Conservation (phyloP, 2,329 filamentous ascomycete genomes). For the Cytospora chrysosperma region DNA sequence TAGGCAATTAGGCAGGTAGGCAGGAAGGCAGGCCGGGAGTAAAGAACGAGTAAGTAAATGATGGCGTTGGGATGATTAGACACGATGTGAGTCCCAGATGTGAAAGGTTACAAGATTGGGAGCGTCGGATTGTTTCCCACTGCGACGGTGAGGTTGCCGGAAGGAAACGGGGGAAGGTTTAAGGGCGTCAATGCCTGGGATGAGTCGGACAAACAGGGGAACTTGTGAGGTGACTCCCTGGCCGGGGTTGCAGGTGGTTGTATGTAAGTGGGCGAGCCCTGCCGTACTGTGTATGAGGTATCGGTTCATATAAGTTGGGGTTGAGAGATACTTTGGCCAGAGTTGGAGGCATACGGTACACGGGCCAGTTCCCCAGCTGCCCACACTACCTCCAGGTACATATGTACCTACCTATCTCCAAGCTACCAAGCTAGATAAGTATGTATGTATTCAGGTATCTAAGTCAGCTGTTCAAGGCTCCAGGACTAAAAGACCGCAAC, state of each 20-base stretch:
- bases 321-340: constrained; percentile 1
- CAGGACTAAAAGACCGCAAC: background rate
- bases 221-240: constrained; percentile 17
- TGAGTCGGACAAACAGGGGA: constrained; percentile 17
- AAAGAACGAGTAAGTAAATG: constrained; percentile 1
- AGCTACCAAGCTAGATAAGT: background rate
- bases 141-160: background rate
- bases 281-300: constrained; percentile 3
- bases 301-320: background rate
- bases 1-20: background rate
- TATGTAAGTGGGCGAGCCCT: background rate
- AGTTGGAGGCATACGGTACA: background rate
- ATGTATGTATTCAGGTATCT: too few relatives aligned
- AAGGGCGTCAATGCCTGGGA: constrained; percentile 6
- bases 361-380: too few relatives aligned
- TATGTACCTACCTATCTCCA: too few relatives aligned
- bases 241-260: constrained; percentile 9
- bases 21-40: constrained; percentile 8
- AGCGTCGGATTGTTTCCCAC: background rate
- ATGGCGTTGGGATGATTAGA: background rate
- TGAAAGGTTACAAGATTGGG: background rate
- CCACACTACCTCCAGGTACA: too few relatives aligned
- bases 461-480: too few relatives aligned
- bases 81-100: background rate
- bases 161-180: background rate